Evolutionary conservation across 169 alveolate genomes (phyloP).

Genomic region (Besnoitia besnoiti): DNA sequence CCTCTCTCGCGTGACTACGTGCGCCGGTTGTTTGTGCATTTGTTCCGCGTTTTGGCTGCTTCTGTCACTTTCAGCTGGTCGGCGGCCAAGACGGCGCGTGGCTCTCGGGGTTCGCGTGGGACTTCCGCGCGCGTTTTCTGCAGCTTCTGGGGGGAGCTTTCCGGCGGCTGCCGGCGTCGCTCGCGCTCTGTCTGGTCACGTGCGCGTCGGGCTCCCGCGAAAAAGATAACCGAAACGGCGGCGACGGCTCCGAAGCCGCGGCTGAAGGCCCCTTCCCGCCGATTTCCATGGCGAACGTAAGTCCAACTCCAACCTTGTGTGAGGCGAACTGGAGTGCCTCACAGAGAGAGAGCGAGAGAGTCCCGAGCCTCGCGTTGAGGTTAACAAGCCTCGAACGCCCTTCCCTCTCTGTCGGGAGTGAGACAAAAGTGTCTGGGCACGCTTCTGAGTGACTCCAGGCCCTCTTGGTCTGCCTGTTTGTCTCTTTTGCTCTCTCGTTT

Average conservation of each 20-base stretch:
- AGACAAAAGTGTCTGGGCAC: too few relatives aligned
- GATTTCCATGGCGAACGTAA: neutral
- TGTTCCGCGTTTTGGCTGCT: neutral
- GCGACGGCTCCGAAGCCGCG: neutral
- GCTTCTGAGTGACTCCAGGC: too few relatives aligned
- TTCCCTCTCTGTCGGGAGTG: too few relatives aligned
- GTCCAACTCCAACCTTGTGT: too few relatives aligned
- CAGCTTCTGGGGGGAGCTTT: conserved; percentile 57
- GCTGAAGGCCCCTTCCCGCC: neutral
- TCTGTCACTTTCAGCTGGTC: too few relatives aligned
- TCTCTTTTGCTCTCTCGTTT: too few relatives aligned
- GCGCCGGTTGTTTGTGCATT: too few relatives aligned
- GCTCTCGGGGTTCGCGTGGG: conserved; percentile 59
- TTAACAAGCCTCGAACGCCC: too few relatives aligned
- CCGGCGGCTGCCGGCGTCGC: conserved; percentile 41
- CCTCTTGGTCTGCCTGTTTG: too few relatives aligned
- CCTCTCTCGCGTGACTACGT: too few relatives aligned
- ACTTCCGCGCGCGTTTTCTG: conserved; percentile 68
- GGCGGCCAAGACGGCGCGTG: conserved; percentile 58
- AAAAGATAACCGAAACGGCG: neutral
- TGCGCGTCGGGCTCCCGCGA: neutral
- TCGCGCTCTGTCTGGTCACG: conserved; percentile 67
- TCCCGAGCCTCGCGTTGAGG: too few relatives aligned
- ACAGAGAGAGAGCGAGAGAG: too few relatives aligned
- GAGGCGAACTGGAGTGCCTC: neutral